A percentile compares a stretch with the other conserved stretches of the same genome.
phyloP scores from a whole-genome alignment of 257 asterid species.

The Solanum peruvianum region DNA sequence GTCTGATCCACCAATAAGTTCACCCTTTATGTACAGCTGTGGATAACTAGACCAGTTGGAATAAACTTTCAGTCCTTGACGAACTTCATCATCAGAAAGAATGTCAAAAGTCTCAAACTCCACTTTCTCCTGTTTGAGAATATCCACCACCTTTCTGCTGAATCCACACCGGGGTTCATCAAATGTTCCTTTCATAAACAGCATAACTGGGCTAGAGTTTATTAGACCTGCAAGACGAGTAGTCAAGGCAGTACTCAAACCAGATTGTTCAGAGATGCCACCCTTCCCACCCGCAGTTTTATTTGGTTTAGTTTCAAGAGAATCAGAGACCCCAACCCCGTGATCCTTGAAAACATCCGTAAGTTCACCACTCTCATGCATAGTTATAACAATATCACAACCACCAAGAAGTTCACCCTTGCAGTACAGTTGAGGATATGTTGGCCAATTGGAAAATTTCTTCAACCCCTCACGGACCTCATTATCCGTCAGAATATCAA shows the following conservation, averaged over 20 bases:
- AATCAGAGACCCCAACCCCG: slow-evolving; percentile 27
- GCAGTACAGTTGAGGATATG: slow-evolving; percentile 89
- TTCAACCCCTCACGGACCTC: slow-evolving; percentile 90
- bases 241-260: slow-evolving; percentile 41
- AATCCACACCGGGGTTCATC: slow-evolving; percentile 87
- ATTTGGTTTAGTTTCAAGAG: slow-evolving; percentile 16
- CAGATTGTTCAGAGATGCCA: slow-evolving; percentile 42
- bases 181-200: slow-evolving; percentile 88
- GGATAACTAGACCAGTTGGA: slow-evolving; percentile 98
- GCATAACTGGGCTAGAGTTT: slow-evolving; percentile 53
- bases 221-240: slow-evolving; percentile 49
- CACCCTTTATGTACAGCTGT: slow-evolving; percentile 78
- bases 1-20: slow-evolving; percentile 94
- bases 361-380: slow-evolving; percentile 91
- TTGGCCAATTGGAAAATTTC: slow-evolving; percentile 92
- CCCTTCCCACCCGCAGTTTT: slow-evolving; percentile 36
- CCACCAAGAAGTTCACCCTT: slow-evolving; percentile 99
- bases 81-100: slow-evolving; percentile 78
- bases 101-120: slow-evolving; percentile 71
- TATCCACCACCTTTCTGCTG: slow-evolving; percentile 86
- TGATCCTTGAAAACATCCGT: slow-evolving; percentile 56
- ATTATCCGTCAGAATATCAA: slow-evolving; percentile 60
- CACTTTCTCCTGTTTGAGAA: slow-evolving; percentile 63
- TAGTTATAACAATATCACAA: slow-evolving; percentile 65
- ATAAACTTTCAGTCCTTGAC: slow-evolving; percentile 88